Conservation (phyloP, 169 alveolate genomes). For the Babesia ovis region DNA sequence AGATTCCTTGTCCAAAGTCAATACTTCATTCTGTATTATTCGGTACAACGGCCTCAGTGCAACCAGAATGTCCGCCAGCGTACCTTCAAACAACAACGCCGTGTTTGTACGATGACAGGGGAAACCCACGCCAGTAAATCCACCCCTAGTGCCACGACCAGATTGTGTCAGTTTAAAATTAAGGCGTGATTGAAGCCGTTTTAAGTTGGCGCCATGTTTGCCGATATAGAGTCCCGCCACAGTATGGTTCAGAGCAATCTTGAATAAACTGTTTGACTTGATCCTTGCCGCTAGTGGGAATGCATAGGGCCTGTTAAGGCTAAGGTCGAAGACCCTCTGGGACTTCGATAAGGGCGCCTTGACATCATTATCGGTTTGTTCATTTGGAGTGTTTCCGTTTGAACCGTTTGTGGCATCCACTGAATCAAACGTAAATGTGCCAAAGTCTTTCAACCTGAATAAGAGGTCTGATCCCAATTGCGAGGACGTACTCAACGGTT, state of each 20-base stretch:
- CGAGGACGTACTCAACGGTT: no score
- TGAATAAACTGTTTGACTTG: slow-evolving; percentile 37
- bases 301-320: no score
- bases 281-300: slow-evolving; percentile 65
- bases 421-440: no score
- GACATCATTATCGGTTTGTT: no score
- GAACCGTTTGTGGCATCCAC: no score
- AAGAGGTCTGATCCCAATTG: no score
- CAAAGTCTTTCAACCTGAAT: no score
- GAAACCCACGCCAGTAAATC: slow-evolving; percentile 64
- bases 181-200: slow-evolving; percentile 35
- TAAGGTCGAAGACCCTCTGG: no score
- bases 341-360: no score
- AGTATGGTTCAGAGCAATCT: slow-evolving; percentile 58
- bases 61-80: slow-evolving; percentile 47
- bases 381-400: no score
- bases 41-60: slow-evolving; percentile 66
- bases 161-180: slow-evolving; percentile 58
- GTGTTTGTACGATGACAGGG: slow-evolving; percentile 69
- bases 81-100: slow-evolving; percentile 58
- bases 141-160: slow-evolving; percentile 58
- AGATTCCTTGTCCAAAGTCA: slow-evolving; percentile 60
- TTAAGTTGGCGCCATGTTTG: slow-evolving; percentile 56
- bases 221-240: slow-evolving; percentile 67
- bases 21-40: slow-evolving; percentile 53